Evolutionary conservation across 306 rosid species (phyloP), one percentile per base, ranked within the genome.

Genomic region (Trifolium repens): DNA sequence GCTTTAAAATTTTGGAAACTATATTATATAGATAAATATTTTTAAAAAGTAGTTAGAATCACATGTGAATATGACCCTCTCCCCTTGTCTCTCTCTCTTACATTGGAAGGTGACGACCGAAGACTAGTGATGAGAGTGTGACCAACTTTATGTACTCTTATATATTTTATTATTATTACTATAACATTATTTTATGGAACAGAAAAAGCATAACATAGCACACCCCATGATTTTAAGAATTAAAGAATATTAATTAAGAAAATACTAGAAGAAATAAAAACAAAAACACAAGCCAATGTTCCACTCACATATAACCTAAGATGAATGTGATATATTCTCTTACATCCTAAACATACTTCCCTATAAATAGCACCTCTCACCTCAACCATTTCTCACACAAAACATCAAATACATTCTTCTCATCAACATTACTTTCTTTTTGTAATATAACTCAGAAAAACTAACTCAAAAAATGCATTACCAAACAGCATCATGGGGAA

Each of bases 401-500:
- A 22, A 22, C 24, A 22, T 22, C 24, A 22, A 40, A 6, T 30
- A 40, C 9, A 15, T 30, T 69, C 46, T 10, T 30, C 46, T 69
- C 14, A 27, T 10, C 49, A 7, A 35, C 4, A 55, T 30, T 60
- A 14, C 35, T 1, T 30, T 10, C 17, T 24, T 22, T 10, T 27
- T 9, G 2, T 4, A 3, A 40, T 13, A 27, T 27, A 27, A 22
- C 24, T 22, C 24, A 22, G 1, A 22, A 22, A 22, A 22, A 22
- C 24, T 22, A 22, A 22, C 24, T 22, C 1, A 10, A 82, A 50
- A 52, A 74, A 89, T 87, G 91, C 92, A 87, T 2, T 88, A 81
- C 74, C 90, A 89, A 70, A 52, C 83, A 1, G 79, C 89, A 0
- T 80, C 97, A 2, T 88, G 96, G 97, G 90, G 91, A 0, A 78